Evolutionary conservation across 805 yeast genomes (phyloP).

Genomic region (Saccharomycopsis sp.): DNA sequence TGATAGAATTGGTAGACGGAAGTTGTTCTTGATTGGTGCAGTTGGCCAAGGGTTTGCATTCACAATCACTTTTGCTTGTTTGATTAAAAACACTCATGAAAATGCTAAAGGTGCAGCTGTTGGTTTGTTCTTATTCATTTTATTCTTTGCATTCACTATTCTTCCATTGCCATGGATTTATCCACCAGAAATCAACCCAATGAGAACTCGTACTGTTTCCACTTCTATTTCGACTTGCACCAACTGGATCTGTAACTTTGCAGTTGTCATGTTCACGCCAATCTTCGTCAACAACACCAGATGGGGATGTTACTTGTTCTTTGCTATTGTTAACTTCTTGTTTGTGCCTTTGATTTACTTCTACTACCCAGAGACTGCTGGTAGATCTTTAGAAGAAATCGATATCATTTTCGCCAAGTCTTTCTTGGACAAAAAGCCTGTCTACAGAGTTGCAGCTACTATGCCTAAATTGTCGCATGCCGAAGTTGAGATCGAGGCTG

Average conservation of each 20-base stretch:
- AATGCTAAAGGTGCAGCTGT: slow-evolving; percentile 62
- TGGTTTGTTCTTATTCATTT: slow-evolving; percentile 51
- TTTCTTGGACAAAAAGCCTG: slow-evolving; percentile 48
- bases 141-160: slow-evolving; percentile 49
- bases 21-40: slow-evolving; percentile 46
- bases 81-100: slow-evolving; percentile 32
- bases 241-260: slow-evolving; percentile 60
- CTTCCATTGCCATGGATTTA: slow-evolving; percentile 58
- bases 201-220: slow-evolving; percentile 53
- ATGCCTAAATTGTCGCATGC: slow-evolving; percentile 52
- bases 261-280: slow-evolving; percentile 66
- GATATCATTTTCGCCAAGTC: slow-evolving; percentile 58
- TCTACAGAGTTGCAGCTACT: slow-evolving; percentile 57
- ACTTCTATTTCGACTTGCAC: slow-evolving; percentile 58
- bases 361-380: slow-evolving; percentile 73
- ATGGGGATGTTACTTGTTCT: slow-evolving; percentile 66
- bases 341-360: slow-evolving; percentile 59
- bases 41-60: slow-evolving; percentile 44
- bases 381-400: slow-evolving; percentile 68
- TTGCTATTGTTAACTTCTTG: slow-evolving; percentile 54
- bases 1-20: slow-evolving; percentile 65
- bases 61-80: slow-evolving; percentile 44
- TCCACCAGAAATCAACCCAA: slow-evolving; percentile 59
- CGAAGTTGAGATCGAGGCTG: slow-evolving; percentile 57
- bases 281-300: slow-evolving; percentile 41